Base-by-base conservation (phyloP, 1,284 basidiomycete genomes). In the Tranzscheliella williamsii region DNA sequence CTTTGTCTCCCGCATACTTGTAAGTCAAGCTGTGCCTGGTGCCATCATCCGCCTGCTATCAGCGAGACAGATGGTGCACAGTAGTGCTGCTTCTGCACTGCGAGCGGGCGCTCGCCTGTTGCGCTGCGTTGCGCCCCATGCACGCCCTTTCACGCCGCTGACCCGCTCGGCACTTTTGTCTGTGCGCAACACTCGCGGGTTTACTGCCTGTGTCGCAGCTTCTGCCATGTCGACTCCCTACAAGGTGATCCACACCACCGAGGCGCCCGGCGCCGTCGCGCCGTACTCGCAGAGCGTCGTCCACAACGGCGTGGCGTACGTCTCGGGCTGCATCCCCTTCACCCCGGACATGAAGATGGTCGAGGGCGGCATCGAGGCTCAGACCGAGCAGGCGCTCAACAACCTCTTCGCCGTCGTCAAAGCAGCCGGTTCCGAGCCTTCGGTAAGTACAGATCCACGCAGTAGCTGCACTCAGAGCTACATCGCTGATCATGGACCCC, bases 321-420 rank as follows among this genome's bases (percentile, higher is more conserved):
- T 86, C 38, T 94, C 90, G 5, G 94, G 94, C 42, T 89, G 87
- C 74, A 89, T 97, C 72, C 89, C 91, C 1, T 82, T 96, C 53
- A 85, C 89, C 74, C 89, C 92, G 9, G 85, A 85, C 15, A 87
- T 86, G 80, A 82, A 87, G 70, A 80, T 95, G 72, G 87, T 90
- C 35, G 76, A 79, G 35, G 89, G 77, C 27, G 91, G 88, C 26
- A 85, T 97, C 50, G 86, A 89, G 73, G 87, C 82, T 52, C 91
- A 98, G 79, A 85, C 92, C 13, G 80, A 83, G 57, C 91, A 92
- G 79, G 89, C 87, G 9, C 82, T 97, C 70, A 85, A 86, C 77
- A 97, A 97, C 81, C 81, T 97, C 75, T 84, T 85, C 57, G 85
- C 85, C 15, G 85, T 97, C 52, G 83, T 97, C 42, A 85, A 89